Base-by-base conservation (phyloP, 805 yeast genomes). In the Pichia thaimueangensis region DNA sequence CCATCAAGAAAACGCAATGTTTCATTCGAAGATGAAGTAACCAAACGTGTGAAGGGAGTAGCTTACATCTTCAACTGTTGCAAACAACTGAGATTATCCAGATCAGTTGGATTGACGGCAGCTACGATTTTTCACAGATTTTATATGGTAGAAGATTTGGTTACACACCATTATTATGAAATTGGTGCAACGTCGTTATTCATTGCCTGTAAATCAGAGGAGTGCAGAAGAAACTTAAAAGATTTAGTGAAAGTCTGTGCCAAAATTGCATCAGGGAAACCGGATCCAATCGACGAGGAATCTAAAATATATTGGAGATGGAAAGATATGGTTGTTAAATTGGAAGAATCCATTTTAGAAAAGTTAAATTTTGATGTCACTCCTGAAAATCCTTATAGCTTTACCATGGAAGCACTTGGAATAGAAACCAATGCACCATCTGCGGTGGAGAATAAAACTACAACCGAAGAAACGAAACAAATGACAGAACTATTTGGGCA, bases 201-300 rank as follows among this genome's bases (percentile, higher is more conserved):
- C 49, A 57, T 76, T 21, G 79, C 79, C 4, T 65, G 75, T 41
- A 76, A 76, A 46, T 67, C 74, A 7, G 78, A 75, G 41, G 82
- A 76, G 43, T 65, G 75, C 24, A 64, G 70, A 27, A 62, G 81
- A 23, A 56, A 68, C 30, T 54, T 76, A 23, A 56, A 68, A 31
- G 79, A 75, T 41, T 65, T 76, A 5, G 75, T 73, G 17, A 62
- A 66, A n/a, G 64, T 67, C 5, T 70, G 76, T 50, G 73, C 76
- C 5, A 63, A 64, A 36, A 64, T 68, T 5, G 78, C 80, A 0
- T 33, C 56, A 16, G 66, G 66, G 17, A 70, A 70, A 37, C 62
- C 62, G 13, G 62, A 63, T 36, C 57, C 54, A 35, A 68, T 64
- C 22, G 72, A 64, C 45, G 75, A 67, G 54, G 73, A 65, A 47